Base-by-base conservation (phyloP, 805 yeast genomes). In the Metschnikowia anglica region DNA sequence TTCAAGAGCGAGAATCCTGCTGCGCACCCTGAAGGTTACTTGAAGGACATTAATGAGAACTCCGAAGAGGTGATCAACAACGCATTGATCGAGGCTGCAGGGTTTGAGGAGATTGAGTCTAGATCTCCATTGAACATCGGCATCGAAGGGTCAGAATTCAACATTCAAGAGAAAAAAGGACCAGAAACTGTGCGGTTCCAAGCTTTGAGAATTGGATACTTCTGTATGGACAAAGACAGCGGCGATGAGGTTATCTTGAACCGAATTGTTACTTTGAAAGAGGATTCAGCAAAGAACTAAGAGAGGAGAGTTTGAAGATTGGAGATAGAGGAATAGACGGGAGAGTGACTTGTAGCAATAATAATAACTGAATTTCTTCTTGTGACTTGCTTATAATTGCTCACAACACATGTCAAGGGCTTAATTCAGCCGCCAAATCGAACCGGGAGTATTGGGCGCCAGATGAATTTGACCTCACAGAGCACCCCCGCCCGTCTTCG, bases 191-290 rank as follows among this genome's bases (percentile, higher is more conserved):
- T 87, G 24, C 80, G 99, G 66, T 93, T 93, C 88, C 99, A 93
- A 72, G 99, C 96, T 23, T 78, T 93, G 66, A 81, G 99, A 70
- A 91, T 88, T 34, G 99, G 99, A 23, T 93, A 93, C 67, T 93
- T 89, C 79, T 83, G 96, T 59, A 64, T 88, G 62, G 99, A 93
- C 63, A 79, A 76, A 54, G 97, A 91, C 51, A 69, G 87, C 43
- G 68, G 74, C 8, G 74, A 68, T 15, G 73, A 70, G 46, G 68
- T 90, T 50, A 76, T 93, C 25, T 72, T 93, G 61, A 93, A 93
- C 70, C 80, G 97, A 64, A 88, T 91, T 57, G 99, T 93, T 31
- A 84, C 96, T 11, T 78, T 93, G 68, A 93, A 91, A 73, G 95
- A 86, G 58, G 96, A 88, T 51, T 66, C 80, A 21, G 66, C 77